Evolutionary conservation across 2,329 filamentous ascomycete species (phyloP).

Genomic region (Aulographum hederae): DNA sequence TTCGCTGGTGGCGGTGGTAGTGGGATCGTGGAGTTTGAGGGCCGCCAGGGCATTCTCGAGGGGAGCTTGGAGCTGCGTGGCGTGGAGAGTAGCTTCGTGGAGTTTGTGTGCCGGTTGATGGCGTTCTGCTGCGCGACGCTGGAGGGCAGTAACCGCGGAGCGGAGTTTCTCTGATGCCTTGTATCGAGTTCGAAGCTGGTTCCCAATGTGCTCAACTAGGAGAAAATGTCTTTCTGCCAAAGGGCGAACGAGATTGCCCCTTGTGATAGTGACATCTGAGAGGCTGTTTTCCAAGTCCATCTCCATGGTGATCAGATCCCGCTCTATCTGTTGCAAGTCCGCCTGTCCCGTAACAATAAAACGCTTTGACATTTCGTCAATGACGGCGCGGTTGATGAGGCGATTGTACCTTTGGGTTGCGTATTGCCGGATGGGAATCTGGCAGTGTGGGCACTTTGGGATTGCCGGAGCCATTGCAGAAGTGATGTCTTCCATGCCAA

Average conservation of each 20-base stretch:
- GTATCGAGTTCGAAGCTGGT: neutral
- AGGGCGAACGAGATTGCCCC: neutral
- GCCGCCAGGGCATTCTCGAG: constrained; percentile 8
- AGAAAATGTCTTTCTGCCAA: too few species aligned
- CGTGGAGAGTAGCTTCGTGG: constrained; percentile 16
- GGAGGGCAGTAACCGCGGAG: constrained; percentile 23
- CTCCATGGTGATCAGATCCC: neutral
- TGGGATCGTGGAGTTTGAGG: constrained; percentile 8
- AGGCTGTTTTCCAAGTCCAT: neutral
- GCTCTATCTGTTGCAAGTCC: neutral
- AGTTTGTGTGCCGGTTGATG: constrained; percentile 21
- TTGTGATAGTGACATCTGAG: neutral
- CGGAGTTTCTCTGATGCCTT: constrained; percentile 6
- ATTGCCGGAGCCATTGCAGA: constrained; percentile 9
- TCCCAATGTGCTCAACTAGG: too few species aligned
- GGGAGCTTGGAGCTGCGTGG: constrained; percentile 6
- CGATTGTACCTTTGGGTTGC: constrained; percentile 19
- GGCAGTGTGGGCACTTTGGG: constrained; percentile 16
- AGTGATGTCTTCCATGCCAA: constrained; percentile 9
- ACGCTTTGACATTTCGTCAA: constrained; percentile 19
- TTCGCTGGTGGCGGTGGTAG: constrained; percentile 8
- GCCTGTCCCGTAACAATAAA: constrained; percentile 13
- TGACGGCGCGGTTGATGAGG: constrained; percentile 17
- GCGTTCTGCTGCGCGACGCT: constrained; percentile 7
- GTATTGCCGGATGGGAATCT: constrained; percentile 14